Conservation (phyloP, 345 rosid species). For the Euphorbia lathyris region DNA sequence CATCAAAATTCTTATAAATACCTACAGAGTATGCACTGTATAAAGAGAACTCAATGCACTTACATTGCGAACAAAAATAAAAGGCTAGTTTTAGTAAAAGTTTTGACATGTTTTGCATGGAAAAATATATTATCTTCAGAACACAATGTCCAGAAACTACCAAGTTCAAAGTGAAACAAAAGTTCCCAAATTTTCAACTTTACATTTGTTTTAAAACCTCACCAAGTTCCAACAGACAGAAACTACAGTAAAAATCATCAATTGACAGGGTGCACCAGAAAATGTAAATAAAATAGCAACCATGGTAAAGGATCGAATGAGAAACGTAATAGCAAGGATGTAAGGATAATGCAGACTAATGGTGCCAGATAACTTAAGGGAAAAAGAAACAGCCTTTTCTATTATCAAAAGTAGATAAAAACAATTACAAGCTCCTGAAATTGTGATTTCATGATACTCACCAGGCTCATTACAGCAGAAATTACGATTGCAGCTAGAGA, state of each 20-base stretch:
- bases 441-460: slow-evolving; percentile 33
- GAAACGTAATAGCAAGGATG: neutral
- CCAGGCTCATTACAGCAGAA: slow-evolving; percentile 95
- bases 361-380: neutral
- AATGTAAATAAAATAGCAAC: neutral
- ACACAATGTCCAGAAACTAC: neutral
- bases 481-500: slow-evolving; percentile 92
- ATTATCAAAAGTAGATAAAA: neutral
- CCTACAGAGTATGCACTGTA: neutral
- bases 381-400: neutral
- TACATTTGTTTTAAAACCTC: neutral
- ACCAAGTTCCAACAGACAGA: neutral
- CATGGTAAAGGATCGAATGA: neutral
- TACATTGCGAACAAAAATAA: neutral
- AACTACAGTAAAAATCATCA: neutral
- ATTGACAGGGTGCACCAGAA: neutral
- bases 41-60: no score
- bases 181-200: neutral
- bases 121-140: neutral
- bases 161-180: neutral
- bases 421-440: neutral
- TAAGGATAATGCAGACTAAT: neutral
- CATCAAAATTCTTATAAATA: neutral
- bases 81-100: neutral
- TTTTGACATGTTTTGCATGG: neutral